Evolutionary conservation across 2,329 filamentous ascomycete genomes (phyloP).

Genomic region (Phaeosphaeriaceae sp.): DNA sequence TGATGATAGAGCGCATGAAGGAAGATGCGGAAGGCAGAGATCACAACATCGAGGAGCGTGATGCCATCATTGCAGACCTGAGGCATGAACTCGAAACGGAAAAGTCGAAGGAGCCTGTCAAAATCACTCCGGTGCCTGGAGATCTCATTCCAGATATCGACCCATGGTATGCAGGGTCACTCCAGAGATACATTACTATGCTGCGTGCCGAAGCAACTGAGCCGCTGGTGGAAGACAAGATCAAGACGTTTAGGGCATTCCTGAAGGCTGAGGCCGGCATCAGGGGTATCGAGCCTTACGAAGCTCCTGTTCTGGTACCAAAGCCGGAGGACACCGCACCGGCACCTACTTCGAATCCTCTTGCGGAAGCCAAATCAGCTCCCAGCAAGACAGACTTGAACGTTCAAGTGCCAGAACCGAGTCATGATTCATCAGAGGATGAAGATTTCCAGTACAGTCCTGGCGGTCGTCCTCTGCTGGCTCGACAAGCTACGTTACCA

Average conservation of each 20-base stretch:
- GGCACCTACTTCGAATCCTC: neutral
- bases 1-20: conserved; percentile 39
- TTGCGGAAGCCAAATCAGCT: neutral
- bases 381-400: conserved; percentile 22
- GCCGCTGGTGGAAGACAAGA: conserved; percentile 59
- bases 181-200: conserved; percentile 63
- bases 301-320: conserved; percentile 26
- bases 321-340: neutral
- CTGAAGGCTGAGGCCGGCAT: conserved; percentile 42
- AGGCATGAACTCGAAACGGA: conserved; percentile 35
- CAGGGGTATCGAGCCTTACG: conserved; percentile 54
- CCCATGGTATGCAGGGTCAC: conserved; percentile 63
- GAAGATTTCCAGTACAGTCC: conserved; percentile 57
- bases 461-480: conserved; percentile 59
- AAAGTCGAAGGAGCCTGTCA: conserved; percentile 26
- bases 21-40: conserved; percentile 45
- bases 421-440: conserved; percentile 7
- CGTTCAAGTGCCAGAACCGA: conserved; percentile 18
- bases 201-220: conserved; percentile 57
- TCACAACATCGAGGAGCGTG: conserved; percentile 38
- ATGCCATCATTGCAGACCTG: conserved; percentile 29
- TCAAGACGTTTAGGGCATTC: conserved; percentile 61
- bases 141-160: conserved; percentile 61
- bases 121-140: conserved; percentile 32
- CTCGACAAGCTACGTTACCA: conserved; percentile 10